Conservation (phyloP, 106 monocot genomes). For the Apostasia shenzhenica region DNA sequence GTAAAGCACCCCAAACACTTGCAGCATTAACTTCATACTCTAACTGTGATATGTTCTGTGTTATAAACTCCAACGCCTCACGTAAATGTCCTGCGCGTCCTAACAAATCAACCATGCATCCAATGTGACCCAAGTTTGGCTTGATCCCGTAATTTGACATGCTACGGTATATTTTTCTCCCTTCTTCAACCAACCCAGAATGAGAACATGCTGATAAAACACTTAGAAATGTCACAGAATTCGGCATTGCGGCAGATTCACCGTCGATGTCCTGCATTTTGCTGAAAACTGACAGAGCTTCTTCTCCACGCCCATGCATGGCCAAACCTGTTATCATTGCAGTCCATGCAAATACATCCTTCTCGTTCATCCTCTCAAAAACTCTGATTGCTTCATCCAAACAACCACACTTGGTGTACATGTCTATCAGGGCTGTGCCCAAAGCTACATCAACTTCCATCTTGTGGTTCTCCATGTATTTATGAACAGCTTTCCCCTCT, state of each 20-base stretch:
- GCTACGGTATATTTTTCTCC: conserved; percentile 4
- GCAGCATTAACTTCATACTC: conserved; percentile 3
- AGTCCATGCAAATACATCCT: conserved; percentile 70
- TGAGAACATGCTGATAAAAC: conserved; percentile 30
- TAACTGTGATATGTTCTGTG: background rate
- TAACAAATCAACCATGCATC: conserved; percentile 28
- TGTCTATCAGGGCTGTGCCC: conserved; percentile 65
- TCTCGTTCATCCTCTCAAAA: conserved; percentile 37
- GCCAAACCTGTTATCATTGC: conserved; percentile 71
- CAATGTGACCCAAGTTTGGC: conserved; percentile 12
- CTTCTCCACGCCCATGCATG: conserved; percentile 51
- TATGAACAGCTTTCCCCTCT: conserved; percentile 17
- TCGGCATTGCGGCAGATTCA: conserved; percentile 11
- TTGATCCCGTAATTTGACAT: conserved; percentile 7
- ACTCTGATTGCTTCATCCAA: conserved; percentile 36
- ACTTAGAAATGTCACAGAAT: conserved; percentile 18
- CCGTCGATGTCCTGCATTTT: background rate
- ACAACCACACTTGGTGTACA: conserved; percentile 85
- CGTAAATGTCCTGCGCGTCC: conserved; percentile 21
- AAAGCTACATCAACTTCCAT: conserved; percentile 21
- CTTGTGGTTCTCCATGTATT: conserved; percentile 2
- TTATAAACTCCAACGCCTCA: conserved; percentile 16
- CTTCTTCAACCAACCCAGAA: conserved; percentile 27
- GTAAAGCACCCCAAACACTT: conserved; percentile 19
- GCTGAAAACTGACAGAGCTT: conserved; percentile 49